Evolutionary conservation across 441 rosid genomes (phyloP).

Genomic region (Mallotus japonicus): DNA sequence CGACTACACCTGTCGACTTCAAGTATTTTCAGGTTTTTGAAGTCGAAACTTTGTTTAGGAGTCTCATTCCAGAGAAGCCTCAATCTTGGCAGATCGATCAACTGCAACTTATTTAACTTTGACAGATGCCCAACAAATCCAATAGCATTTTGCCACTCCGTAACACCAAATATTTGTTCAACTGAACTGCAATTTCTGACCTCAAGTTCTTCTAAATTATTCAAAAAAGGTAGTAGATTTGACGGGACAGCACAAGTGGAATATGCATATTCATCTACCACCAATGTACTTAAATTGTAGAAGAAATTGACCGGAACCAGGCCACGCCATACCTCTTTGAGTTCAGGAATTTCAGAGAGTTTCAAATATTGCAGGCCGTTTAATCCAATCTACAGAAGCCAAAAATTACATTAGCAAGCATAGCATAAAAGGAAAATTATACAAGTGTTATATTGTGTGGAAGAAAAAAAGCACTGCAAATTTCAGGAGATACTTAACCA

Average conservation of each 20-base stretch:
- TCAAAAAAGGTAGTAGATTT: slow-evolving; percentile 1
- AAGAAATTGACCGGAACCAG: slow-evolving; percentile 9
- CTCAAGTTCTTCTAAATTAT: not conserved
- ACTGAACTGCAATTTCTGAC: slow-evolving; percentile 8
- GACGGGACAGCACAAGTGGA: slow-evolving; percentile 6
- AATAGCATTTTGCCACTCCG: too few species aligned
- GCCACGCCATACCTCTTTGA: slow-evolving; percentile 12
- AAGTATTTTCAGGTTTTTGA: slow-evolving; percentile 13
- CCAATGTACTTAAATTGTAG: not conserved
- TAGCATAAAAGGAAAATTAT: too few species aligned
- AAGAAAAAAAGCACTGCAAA: too few species aligned
- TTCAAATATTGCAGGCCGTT: not conserved
- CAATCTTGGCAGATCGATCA: slow-evolving; percentile 21
- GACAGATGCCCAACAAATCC: not conserved
- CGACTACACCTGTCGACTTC: slow-evolving; percentile 22
- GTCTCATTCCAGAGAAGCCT: not conserved
- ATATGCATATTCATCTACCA: slow-evolving; percentile 6
- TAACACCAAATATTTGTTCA: too few species aligned
- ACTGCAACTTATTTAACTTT: slow-evolving; percentile 3
- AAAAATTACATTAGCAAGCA: not conserved
- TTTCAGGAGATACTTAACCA: not conserved
- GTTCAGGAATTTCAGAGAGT: slow-evolving; percentile 14
- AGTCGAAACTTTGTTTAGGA: not conserved
- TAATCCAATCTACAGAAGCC: slow-evolving; percentile 15
- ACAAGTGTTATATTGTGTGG: too few species aligned